Evolutionary conservation across 805 yeast species (phyloP).

Genomic region (Sugiyamaella valdiviana): DNA sequence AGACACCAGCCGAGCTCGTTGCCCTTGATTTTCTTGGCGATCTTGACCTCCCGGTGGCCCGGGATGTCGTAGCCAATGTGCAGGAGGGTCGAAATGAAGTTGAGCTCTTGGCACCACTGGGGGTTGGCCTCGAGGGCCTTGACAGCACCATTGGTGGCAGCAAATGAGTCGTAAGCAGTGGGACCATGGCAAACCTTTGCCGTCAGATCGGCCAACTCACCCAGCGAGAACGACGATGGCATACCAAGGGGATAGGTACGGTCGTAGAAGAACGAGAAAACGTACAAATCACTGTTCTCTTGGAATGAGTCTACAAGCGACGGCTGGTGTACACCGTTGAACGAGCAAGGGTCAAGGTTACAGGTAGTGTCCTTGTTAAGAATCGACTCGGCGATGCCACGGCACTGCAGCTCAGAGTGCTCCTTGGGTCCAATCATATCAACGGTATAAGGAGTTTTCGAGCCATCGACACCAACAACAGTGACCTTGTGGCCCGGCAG

Average conservation of each 20-base stretch:
- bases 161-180: slow-evolving; percentile 62
- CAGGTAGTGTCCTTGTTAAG: slow-evolving; percentile 81
- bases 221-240: slow-evolving; percentile 82
- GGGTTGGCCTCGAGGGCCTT: slow-evolving; percentile 69
- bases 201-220: slow-evolving; percentile 77
- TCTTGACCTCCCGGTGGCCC: slow-evolving; percentile 76
- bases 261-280: slow-evolving; percentile 94
- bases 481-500: slow-evolving; percentile 44
- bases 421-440: slow-evolving; percentile 58
- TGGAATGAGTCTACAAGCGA: slow-evolving; percentile 74
- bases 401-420: slow-evolving; percentile 78
- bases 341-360: slow-evolving; percentile 75
- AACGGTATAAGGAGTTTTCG: slow-evolving; percentile 38
- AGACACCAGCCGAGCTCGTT: slow-evolving; percentile 98
- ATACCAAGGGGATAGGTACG: slow-evolving; percentile 90
- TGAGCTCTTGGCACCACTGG: slow-evolving; percentile 88
- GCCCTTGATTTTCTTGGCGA: slow-evolving; percentile 81
- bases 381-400: slow-evolving; percentile 72
- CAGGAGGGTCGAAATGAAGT: slow-evolving; percentile 81
- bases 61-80: slow-evolving; percentile 98
- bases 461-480: slow-evolving; percentile 48
- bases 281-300: slow-evolving; percentile 66
- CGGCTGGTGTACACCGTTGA: slow-evolving; percentile 97
- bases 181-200: slow-evolving; percentile 81
- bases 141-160: slow-evolving; percentile 63